These are phyloP conservation scores for Protomyces lactucae-debilis DNA, from an alignment of 1,139 yeast species.

Conservation along the genomic window DNA sequence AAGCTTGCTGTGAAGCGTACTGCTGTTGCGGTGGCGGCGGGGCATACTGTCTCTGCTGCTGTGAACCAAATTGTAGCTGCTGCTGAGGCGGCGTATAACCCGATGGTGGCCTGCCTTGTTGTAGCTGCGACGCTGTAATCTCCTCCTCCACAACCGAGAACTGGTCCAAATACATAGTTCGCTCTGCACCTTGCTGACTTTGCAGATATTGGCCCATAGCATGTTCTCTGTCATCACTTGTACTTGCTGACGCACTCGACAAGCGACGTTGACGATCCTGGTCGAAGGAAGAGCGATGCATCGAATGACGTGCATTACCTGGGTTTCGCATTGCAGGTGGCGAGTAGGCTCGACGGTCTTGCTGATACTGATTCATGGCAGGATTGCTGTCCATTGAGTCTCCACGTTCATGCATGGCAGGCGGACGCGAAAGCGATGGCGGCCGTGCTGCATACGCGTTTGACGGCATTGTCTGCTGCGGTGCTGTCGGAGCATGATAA, in stretches of 20 bases:
- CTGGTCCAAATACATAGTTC: neutral
- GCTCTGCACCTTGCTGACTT: neutral
- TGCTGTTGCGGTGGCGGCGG: neutral
- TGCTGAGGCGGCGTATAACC: neutral
- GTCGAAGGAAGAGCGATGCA: neutral
- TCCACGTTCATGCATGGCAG: neutral
- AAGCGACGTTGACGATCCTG: neutral
- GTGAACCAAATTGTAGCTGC: neutral
- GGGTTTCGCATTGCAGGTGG: neutral
- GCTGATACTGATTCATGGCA: neutral
- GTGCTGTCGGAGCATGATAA: neutral
- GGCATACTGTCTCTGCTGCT: neutral
- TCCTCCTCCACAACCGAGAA: neutral
- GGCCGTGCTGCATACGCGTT: neutral
- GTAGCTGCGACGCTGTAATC: neutral
- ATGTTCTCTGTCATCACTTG: neutral
- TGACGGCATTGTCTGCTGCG: neutral
- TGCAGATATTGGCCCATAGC: neutral
- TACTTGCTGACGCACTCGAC: neutral
- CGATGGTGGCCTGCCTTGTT: neutral
- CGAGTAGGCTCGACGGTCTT: neutral
- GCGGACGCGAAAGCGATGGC: neutral
- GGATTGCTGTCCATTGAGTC: neutral
- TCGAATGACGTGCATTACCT: neutral
- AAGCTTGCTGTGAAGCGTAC: neutral